Percentiles rank a stretch among this genome's conserved stretches.
These are phyloP conservation scores for Xerocomus potaroensis DNA, from an alignment of 768 basidiomycete genomes.

Conservation along the genomic window DNA sequence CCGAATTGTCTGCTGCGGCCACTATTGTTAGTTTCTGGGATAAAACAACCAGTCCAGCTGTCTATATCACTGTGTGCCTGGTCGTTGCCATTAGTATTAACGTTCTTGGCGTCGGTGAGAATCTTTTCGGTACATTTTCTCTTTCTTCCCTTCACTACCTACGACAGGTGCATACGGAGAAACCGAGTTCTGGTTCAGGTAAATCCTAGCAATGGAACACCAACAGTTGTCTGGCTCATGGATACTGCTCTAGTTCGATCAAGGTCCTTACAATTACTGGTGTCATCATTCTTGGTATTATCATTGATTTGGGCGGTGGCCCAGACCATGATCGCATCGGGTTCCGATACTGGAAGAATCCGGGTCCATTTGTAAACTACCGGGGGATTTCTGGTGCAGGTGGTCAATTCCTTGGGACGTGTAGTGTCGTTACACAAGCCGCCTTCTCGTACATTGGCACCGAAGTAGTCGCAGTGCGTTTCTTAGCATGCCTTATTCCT, in stretches of 20 bases:
- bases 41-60: constrained; percentile 36
- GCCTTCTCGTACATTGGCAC: constrained; percentile 60
- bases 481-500: background rate
- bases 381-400: constrained; percentile 36
- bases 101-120: constrained; percentile 36
- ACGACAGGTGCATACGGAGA: constrained; percentile 39
- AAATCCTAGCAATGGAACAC: background rate
- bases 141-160: background rate
- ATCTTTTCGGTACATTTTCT: background rate
- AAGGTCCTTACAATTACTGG: constrained; percentile 48
- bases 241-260: constrained; percentile 36
- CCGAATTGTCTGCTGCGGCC: constrained; percentile 49
- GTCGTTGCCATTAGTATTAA: constrained; percentile 48
- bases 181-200: constrained; percentile 47
- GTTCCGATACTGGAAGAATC: constrained; percentile 46
- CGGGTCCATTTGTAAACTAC: constrained; percentile 53
- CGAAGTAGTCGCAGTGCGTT: constrained; percentile 43
- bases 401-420: constrained; percentile 49
- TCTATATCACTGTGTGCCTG: constrained; percentile 51
- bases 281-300: constrained; percentile 43
- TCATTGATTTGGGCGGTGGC: constrained; percentile 51
- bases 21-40: constrained; percentile 50
- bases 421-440: constrained; percentile 54
- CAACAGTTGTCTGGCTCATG: background rate
- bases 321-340: constrained; percentile 50